These are phyloP conservation scores for Dryadomyces quercus-mongolicae DNA, from an alignment of 2,329 filamentous ascomycete species.

Conservation along the genomic window DNA sequence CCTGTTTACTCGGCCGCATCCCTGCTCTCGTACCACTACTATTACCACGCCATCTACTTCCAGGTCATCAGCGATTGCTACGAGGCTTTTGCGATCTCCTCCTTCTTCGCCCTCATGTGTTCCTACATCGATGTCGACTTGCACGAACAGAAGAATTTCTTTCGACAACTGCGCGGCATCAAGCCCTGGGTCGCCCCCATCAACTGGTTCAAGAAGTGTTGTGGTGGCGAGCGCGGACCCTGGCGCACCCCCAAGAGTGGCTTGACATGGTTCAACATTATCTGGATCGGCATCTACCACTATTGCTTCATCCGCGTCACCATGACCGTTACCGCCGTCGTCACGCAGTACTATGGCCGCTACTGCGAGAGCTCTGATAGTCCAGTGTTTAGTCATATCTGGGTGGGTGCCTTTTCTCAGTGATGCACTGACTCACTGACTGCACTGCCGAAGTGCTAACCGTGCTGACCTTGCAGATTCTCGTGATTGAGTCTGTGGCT, in stretches of 20 bases:
- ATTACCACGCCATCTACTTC: slow-evolving; percentile 70
- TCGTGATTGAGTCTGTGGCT: slow-evolving; percentile 56
- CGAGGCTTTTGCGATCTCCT: slow-evolving; percentile 78
- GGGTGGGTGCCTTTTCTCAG: slow-evolving; percentile 45
- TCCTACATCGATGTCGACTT: slow-evolving; percentile 67
- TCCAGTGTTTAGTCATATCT: slow-evolving; percentile 72
- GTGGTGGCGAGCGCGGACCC: slow-evolving; percentile 54
- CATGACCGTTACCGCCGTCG: slow-evolving; percentile 67
- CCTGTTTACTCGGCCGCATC: slow-evolving; percentile 68
- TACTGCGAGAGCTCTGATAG: slow-evolving; percentile 73
- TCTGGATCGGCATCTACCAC: slow-evolving; percentile 75
- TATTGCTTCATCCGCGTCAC: slow-evolving; percentile 72
- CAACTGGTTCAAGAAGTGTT: slow-evolving; percentile 57
- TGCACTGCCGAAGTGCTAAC: no score
- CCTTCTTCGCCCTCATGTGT: slow-evolving; percentile 75
- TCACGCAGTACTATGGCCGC: slow-evolving; percentile 53
- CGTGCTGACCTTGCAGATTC: slow-evolving; percentile 30
- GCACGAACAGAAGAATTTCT: slow-evolving; percentile 73
- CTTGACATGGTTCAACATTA: slow-evolving; percentile 81
- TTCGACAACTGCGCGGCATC: slow-evolving; percentile 52
- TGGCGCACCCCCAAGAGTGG: slow-evolving; percentile 69
- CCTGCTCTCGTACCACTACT: slow-evolving; percentile 62
- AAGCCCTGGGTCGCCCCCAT: slow-evolving; percentile 67
- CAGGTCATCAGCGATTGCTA: slow-evolving; percentile 75
- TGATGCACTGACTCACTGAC: no score